phyloP scores from a whole-genome alignment of 164 flowering plant genomes.

The Aristolochia californica region DNA sequence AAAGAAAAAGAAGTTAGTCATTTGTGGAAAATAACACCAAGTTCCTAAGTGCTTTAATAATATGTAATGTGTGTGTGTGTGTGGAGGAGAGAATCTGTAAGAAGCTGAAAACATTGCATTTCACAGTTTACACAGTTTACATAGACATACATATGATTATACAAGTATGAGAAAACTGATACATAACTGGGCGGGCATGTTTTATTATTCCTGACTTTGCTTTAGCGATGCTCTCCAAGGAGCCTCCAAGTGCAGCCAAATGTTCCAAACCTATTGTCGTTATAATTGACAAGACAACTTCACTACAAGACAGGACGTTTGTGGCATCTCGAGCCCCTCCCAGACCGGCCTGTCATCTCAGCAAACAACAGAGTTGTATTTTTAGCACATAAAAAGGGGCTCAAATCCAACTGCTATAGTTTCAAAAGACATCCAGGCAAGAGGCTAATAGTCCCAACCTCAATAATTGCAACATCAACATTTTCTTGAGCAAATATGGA shows the following conservation, averaged over 20 bases:
- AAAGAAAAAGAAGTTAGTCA: background rate
- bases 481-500: conserved; percentile 62
- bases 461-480: conserved; percentile 83
- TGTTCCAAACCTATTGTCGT: conserved; percentile 89
- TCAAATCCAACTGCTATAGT: no score
- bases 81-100: background rate
- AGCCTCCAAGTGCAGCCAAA: conserved; percentile 90
- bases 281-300: conserved; percentile 61
- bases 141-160: background rate
- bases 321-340: conserved; percentile 99
- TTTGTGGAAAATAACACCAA: background rate
- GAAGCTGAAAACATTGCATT: background rate
- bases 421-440: background rate
- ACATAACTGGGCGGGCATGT: conserved; percentile 63
- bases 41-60: background rate
- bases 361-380: background rate
- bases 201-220: conserved; percentile 95
- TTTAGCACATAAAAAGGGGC: background rate
- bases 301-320: conserved; percentile 53
- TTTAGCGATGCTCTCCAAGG: conserved; percentile 79
- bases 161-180: background rate
- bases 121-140: no score
- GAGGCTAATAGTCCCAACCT: conserved; percentile 30
- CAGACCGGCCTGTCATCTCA: conserved; percentile 59
- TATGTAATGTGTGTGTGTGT: background rate